Base-by-base conservation (phyloP, 1,139 yeast species). In the Saccharomycopsis phalli region DNA sequence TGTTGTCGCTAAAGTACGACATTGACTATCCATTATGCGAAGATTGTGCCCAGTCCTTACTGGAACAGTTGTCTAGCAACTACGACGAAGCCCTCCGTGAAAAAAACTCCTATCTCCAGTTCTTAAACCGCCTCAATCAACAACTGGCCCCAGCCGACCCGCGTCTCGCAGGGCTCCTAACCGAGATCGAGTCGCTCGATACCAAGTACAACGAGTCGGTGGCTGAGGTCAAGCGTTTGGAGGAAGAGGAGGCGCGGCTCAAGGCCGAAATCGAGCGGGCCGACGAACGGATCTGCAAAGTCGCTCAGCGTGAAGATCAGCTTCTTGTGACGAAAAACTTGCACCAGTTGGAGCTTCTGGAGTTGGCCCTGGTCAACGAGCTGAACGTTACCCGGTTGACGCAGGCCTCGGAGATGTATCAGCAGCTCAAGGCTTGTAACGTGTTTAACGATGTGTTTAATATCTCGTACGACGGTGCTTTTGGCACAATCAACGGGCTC, bases 1-100 rank as follows among this genome's bases (percentile, higher is more conserved):
- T 83, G 1, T 66, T 74, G 50, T 78, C 73, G 21, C 76, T 76
- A 7, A 79, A 80, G 48, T 79, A 81, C 40, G 87, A 80, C 46
- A 69, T 88, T n/a, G 94, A 84, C 48, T 76, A 83, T 53, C 98
- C 98, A 0, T 74, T 93, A 13, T 88, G 97, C 51, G 68, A 69
- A 26, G 97, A 88, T 38, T 91, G 98, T 57, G 83, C 94, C 2
- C 74, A 69, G 34, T 56, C 71, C 22, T 58, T 88, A 23, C 66
- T 81, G 3, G 77, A 73, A n/a, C 79, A 77, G 45, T 68, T 86
- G 56, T 80, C 78, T 52, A 59, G 65, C 20, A 79, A 80, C 51
- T 83, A 81, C 55, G 91, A 82, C 46, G 84, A 77, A 46, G 71
- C 79, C 10, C 75, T 81, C 34, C 69, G 69, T 48, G 96, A 91